Percentiles rank a stretch among this genome's conserved stretches.
These are phyloP conservation scores for Trypanosoma congolense DNA, from an alignment of 208 protist species.

Conservation along the genomic window DNA sequence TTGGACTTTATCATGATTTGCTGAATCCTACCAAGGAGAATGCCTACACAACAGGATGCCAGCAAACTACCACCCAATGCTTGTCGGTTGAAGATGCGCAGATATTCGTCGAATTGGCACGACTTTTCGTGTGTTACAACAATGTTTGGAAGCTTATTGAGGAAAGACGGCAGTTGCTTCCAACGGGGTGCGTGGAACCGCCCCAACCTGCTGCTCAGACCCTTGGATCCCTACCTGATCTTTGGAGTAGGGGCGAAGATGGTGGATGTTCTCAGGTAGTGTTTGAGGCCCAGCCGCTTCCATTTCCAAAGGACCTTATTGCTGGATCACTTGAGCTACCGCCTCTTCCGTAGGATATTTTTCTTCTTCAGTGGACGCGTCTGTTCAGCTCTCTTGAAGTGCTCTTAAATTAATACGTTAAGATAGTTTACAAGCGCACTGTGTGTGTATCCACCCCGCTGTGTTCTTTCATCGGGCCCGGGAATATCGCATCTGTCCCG, in stretches of 20 bases:
- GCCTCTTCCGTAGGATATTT: slow-evolving; percentile 5
- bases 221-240: too few species aligned
- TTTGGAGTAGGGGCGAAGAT: background rate
- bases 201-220: too few species aligned
- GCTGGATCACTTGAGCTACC: slow-evolving; percentile 13
- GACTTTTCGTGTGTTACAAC: slow-evolving; percentile 30
- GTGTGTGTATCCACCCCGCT: too few species aligned
- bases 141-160: slow-evolving; percentile 24
- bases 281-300: slow-evolving; percentile 23
- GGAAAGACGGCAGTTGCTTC: slow-evolving; percentile 14
- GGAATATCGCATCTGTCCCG: too few species aligned
- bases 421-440: too few species aligned
- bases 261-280: background rate
- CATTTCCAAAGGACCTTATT: slow-evolving; percentile 22
- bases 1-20: slow-evolving; percentile 56
- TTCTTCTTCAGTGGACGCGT: background rate
- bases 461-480: too few species aligned
- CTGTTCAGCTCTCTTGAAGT: too few species aligned
- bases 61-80: background rate
- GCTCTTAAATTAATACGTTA: too few species aligned
- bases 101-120: slow-evolving; percentile 25
- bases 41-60: slow-evolving; percentile 10
- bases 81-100: slow-evolving; percentile 12
- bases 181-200: background rate
- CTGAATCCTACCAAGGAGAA: slow-evolving; percentile 25